Evolutionary conservation across 1,284 basidiomycete species (phyloP).

Genomic region (Pulveroboletus sp.): DNA sequence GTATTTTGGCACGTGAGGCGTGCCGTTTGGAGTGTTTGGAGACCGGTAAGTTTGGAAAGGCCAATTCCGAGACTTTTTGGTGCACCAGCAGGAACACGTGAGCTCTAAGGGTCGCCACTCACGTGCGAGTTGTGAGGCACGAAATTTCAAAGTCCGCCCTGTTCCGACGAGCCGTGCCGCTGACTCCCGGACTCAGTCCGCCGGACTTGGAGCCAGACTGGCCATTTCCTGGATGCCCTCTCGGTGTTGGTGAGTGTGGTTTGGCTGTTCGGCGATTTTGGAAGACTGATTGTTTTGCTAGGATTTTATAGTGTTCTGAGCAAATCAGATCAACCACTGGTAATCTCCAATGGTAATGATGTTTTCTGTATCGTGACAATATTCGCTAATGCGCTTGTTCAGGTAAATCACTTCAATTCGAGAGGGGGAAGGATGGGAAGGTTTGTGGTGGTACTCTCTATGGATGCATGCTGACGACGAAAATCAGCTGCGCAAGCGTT

Average conservation of each 20-base stretch:
- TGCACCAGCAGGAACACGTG: no score
- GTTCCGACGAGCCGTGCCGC: no score
- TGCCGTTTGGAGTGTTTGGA: no score
- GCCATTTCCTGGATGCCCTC: no score
- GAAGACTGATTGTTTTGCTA: slow-evolving; percentile 20
- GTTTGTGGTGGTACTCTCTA: slow-evolving; percentile 33
- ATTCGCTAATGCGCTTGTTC: background rate
- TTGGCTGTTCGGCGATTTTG: background rate
- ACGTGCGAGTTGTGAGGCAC: no score
- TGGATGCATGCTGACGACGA: slow-evolving; percentile 18
- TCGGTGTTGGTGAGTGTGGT: slow-evolving; percentile 64
- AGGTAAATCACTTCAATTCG: slow-evolving; percentile 48
- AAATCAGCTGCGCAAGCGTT: slow-evolving; percentile 3
- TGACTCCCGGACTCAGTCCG: no score
- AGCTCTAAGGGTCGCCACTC: no score
- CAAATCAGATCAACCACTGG: slow-evolving; percentile 86
- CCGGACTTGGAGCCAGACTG: no score
- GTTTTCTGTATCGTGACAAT: background rate
- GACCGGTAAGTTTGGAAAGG: no score
- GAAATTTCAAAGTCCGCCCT: no score
- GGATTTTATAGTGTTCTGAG: slow-evolving; percentile 80
- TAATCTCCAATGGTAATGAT: slow-evolving; percentile 70
- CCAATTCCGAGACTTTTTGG: no score
- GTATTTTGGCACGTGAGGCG: no score
- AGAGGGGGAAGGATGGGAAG: slow-evolving; percentile 64